Conservation (phyloP, 768 basidiomycete genomes). For the Calocybe gangraenosa region DNA sequence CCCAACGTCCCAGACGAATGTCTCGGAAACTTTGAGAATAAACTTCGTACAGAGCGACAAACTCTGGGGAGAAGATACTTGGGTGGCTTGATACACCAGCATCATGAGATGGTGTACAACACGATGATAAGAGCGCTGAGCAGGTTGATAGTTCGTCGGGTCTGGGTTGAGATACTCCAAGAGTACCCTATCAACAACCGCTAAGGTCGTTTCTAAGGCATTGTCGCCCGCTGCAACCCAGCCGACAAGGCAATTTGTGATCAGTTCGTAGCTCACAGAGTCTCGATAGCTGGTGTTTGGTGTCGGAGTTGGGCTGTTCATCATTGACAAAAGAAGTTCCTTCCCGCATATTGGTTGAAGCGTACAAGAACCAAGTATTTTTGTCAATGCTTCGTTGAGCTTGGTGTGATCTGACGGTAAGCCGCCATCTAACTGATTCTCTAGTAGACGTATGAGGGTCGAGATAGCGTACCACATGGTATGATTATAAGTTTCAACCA, state of each 20-base stretch:
- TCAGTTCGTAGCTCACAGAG: neutral
- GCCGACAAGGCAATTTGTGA: neutral
- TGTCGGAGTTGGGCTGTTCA: constrained; percentile 1
- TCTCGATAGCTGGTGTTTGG: constrained; percentile 5
- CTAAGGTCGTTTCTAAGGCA: neutral
- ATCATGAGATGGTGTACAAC: constrained; percentile 1
- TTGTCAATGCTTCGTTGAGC: neutral
- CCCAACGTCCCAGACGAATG: constrained; percentile 8
- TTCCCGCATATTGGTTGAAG: neutral
- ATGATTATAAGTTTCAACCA: neutral
- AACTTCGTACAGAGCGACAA: constrained; percentile 4
- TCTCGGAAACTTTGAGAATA: constrained; percentile 6
- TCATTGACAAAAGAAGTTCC: constrained; percentile 1
- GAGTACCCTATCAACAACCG: constrained; percentile 1
- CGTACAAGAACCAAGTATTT: neutral
- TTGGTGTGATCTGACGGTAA: neutral
- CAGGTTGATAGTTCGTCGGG: constrained; percentile 1
- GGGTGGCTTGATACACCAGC: constrained; percentile 2
- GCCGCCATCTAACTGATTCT: neutral
- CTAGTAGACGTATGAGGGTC: neutral
- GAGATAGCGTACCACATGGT: neutral
- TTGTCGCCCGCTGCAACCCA: constrained; percentile 3
- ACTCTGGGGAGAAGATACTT: neutral
- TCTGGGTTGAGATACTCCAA: constrained; percentile 5
- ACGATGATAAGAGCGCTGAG: constrained; percentile 1